Evolutionary conservation across 495 filamentous ascomycete genomes (phyloP).

Genomic region (Penicillium turbatum): DNA sequence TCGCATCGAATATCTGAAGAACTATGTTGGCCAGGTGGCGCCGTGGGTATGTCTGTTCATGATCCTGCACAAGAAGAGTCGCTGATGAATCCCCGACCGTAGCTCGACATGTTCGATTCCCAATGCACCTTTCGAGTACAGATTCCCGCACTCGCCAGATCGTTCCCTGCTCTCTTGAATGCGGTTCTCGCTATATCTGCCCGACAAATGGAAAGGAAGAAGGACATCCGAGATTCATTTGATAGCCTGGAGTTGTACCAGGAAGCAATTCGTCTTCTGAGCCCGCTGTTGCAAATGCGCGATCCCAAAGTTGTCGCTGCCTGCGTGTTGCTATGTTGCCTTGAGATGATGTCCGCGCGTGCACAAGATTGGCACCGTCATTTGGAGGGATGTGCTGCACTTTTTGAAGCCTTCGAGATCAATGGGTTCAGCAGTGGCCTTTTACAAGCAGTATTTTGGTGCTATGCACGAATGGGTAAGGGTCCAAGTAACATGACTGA

Average conservation of each 20-base stretch:
- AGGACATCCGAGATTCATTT: conserved; percentile 29
- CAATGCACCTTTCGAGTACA: conserved; percentile 40
- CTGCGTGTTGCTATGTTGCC: conserved; percentile 39
- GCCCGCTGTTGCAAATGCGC: conserved; percentile 32
- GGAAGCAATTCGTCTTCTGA: conserved; percentile 40
- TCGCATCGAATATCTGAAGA: conserved; percentile 40
- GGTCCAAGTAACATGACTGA: too few species aligned
- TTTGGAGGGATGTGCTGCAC: conserved; percentile 45
- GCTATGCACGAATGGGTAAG: conserved; percentile 46
- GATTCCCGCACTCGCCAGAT: conserved; percentile 35
- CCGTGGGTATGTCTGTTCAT: conserved; percentile 32
- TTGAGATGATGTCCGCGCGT: conserved; percentile 49
- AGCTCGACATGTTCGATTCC: conserved; percentile 52
- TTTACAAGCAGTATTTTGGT: conserved; percentile 47
- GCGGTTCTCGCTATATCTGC: conserved; percentile 43
- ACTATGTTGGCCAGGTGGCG: conserved; percentile 43
- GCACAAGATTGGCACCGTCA: conserved; percentile 45
- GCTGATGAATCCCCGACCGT: not conserved
- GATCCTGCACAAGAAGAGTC: not conserved
- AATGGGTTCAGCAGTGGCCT: conserved; percentile 40
- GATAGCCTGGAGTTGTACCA: conserved; percentile 46
- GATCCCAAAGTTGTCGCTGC: conserved; percentile 41
- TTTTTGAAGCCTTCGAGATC: conserved; percentile 41
- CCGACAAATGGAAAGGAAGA: conserved; percentile 41
- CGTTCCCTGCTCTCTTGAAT: conserved; percentile 37